A percentile compares a stretch with the other conserved stretches of the same genome.
Conservation (phyloP, 2,329 filamentous ascomycete species). For the Verticillium nonalfalfae region DNA sequence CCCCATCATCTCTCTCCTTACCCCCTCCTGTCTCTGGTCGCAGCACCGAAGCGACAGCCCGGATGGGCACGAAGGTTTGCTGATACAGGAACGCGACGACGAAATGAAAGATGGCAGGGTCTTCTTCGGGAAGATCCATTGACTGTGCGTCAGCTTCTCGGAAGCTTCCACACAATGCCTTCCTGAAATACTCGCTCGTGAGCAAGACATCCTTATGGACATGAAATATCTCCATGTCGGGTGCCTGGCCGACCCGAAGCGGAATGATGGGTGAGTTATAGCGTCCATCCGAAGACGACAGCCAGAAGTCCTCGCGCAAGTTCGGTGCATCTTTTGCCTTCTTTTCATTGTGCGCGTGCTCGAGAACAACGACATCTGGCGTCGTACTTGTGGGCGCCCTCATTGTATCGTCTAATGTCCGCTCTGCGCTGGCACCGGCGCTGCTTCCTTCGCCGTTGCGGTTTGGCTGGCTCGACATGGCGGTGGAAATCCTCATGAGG, state of each 20-base stretch:
- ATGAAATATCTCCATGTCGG: constrained; percentile 38
- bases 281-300: constrained; percentile 41
- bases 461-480: background rate
- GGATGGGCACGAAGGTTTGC: constrained; percentile 37
- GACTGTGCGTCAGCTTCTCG: constrained; percentile 36
- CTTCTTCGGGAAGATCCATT: constrained; percentile 43
- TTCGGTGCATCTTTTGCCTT: constrained; percentile 25
- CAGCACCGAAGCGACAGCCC: constrained; percentile 32
- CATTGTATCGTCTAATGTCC: constrained; percentile 32
- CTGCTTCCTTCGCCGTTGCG: background rate
- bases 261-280: constrained; percentile 39
- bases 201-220: constrained; percentile 40
- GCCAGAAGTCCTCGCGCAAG: constrained; percentile 39
- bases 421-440: background rate
- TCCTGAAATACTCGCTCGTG: constrained; percentile 41
- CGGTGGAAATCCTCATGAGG: background rate
- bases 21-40: constrained; percentile 32
- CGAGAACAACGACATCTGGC: constrained; percentile 32
- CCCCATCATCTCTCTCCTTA: constrained; percentile 26
- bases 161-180: constrained; percentile 40
- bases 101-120: constrained; percentile 44
- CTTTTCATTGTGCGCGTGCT: constrained; percentile 22
- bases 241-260: constrained; percentile 32
- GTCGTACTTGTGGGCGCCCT: constrained; percentile 27
- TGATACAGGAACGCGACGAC: constrained; percentile 45